phyloP scores from a whole-genome alignment of 192 early-diverging fungal species.

The Backusella circina region DNA sequence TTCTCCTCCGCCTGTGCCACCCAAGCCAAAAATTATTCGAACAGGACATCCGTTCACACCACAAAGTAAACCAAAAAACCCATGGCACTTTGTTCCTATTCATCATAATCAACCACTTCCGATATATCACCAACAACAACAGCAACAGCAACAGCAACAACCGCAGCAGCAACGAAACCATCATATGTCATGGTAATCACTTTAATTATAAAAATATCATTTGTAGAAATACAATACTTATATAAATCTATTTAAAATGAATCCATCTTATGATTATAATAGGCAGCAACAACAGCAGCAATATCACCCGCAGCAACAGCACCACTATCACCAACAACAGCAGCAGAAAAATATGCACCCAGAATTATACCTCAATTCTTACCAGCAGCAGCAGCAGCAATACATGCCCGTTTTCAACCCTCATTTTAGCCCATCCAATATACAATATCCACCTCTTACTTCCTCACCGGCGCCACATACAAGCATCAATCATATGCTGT shows the following conservation, averaged over 20 bases:
- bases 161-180: neutral
- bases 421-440: neutral
- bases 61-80: neutral
- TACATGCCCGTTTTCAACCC: slow-evolving; percentile 5
- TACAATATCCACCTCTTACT: neutral
- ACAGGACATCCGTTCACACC: neutral
- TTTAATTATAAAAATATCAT: neutral
- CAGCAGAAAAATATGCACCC: neutral
- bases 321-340: neutral
- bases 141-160: neutral
- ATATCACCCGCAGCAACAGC: neutral
- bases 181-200: slow-evolving; percentile 4
- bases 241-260: neutral
- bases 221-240: neutral
- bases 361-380: neutral
- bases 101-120: neutral
- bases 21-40: slow-evolving; percentile 12
- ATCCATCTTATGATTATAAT: neutral
- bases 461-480: neutral
- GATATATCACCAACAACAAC: neutral
- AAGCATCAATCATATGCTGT: slow-evolving; percentile 22
- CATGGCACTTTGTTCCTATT: slow-evolving; percentile 1
- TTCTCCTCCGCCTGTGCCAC: slow-evolving; percentile 15
- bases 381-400: neutral
- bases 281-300: neutral